Percentiles rank a stretch among this genome's conserved stretches.
These are phyloP conservation scores for Hemileia vastatrix DNA, from an alignment of 1,284 basidiomycete genomes.

Conservation along the genomic window DNA sequence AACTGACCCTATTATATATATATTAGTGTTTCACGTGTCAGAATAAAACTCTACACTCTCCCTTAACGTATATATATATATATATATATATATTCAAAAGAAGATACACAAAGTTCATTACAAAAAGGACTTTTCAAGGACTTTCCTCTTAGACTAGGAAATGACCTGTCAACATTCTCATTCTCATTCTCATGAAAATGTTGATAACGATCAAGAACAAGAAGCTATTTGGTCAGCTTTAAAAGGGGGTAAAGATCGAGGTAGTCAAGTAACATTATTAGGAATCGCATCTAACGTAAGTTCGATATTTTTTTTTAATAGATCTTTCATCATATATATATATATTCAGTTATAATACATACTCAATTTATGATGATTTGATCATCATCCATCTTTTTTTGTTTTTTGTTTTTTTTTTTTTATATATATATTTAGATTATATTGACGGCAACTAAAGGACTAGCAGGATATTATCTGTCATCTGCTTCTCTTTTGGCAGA, in stretches of 20 bases:
- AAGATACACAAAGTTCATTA: too few relatives aligned
- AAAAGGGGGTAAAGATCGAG: constrained; percentile 40
- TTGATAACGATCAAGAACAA: constrained; percentile 40
- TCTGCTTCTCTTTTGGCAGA: constrained; percentile 87
- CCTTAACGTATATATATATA: too few relatives aligned
- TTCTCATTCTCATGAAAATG: constrained; percentile 28
- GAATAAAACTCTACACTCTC: too few relatives aligned
- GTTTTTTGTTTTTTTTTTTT: not conserved
- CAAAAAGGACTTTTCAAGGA: too few relatives aligned
- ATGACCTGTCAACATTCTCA: constrained; percentile 24
- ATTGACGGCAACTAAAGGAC: constrained; percentile 22
- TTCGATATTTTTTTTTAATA: constrained; percentile 68
- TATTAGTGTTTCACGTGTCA: too few relatives aligned
- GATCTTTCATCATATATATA: too few relatives aligned
- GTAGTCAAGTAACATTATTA: constrained; percentile 45
- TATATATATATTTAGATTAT: not conserved
- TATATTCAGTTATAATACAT: too few relatives aligned
- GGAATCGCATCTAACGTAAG: constrained; percentile 77
- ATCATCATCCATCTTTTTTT: not conserved
- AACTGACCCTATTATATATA: too few relatives aligned
- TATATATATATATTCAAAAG: too few relatives aligned
- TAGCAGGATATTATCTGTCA: constrained; percentile 49
- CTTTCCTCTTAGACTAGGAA: too few relatives aligned
- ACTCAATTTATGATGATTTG: too few relatives aligned
- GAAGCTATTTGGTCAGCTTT: constrained; percentile 40